Base-by-base conservation (phyloP, 768 basidiomycete species). In the Kondoa malvinella region DNA sequence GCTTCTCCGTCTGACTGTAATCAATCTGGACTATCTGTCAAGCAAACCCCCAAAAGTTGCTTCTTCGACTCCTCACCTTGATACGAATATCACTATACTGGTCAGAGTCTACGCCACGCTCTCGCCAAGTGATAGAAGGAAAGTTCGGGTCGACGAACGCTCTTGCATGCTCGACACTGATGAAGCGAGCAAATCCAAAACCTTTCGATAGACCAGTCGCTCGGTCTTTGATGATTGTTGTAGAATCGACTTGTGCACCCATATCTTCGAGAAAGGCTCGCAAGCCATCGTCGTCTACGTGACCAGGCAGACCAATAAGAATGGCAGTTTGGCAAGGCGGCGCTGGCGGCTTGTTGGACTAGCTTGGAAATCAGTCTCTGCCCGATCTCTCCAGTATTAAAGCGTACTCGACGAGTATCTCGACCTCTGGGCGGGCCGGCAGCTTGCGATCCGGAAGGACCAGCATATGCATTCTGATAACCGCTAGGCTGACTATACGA, bases 161-260 rank as follows among this genome's bases (percentile, higher is more conserved):
- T 66, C 87, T 85, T 25, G 95, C 92, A 68, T 89, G 88, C 73
- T 89, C 88, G 67, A 87, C 81, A 72, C 81, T 85, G 57, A 86
- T 79, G 77, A 99, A 99, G 78, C 91, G 88, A 74, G 90, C 92
- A 78, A 99, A 99, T 68, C 92, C 95, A 76, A 96, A 96, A 75
- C 89, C 88, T 79, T 94, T 94, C 66, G 92, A 92, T 70, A 82
- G 79, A 85, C 89, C 89, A 83, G 94, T 87, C 83, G 85, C 83
- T 85, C 88, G 88, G 77, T 96, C 94, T 82, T 88, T 86, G 77
- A 96, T 92, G 73, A 97, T 92, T 74, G 91, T 96, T 75, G 77
- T 77, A 29, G 74, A 73, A 32, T 79, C 78, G 61, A 79, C 65
- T 26, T 73, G 65, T 0, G 76, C 76, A 57, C 73, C 72, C 66